Conservation (phyloP, 2,329 filamentous ascomycete species). For the Hypoxylon sp. region DNA sequence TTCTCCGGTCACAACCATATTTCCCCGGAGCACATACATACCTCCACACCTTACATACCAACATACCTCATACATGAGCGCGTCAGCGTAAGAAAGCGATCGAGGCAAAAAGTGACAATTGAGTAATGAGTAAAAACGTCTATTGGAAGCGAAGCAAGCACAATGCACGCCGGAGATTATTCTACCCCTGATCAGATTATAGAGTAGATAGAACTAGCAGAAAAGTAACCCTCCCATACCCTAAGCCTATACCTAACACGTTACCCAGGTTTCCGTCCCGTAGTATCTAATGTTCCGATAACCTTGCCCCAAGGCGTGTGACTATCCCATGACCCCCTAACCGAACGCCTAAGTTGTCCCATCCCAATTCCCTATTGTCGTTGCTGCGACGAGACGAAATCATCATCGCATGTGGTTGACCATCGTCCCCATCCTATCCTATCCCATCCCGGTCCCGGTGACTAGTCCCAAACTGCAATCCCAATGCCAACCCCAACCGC, state of each 20-base stretch:
- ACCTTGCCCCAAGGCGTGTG: conserved; percentile 10
- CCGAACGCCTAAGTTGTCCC: conserved; percentile 26
- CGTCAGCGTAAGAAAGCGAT: conserved; percentile 11
- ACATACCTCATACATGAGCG: not conserved
- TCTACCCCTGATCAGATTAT: conserved; percentile 15
- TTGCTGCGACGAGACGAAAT: conserved; percentile 4
- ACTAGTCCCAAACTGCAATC: not conserved
- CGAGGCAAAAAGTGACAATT: not conserved
- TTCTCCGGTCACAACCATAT: conserved; percentile 7
- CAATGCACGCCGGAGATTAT: conserved; percentile 24
- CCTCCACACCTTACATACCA: too few relatives aligned
- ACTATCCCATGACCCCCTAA: not conserved
- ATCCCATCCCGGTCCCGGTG: not conserved
- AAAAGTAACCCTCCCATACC: conserved; percentile 4
- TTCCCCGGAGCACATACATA: not conserved
- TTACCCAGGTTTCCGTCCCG: conserved; percentile 10
- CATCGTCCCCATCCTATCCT: not conserved
- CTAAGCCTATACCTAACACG: conserved; percentile 1
- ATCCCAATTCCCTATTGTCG: not conserved
- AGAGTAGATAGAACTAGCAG: conserved; percentile 4
- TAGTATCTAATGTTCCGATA: conserved; percentile 28
- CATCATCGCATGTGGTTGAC: conserved; percentile 5
- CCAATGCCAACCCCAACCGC: not conserved
- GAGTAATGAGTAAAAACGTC: conserved; percentile 18
- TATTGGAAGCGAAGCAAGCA: conserved; percentile 31